Percentiles rank a stretch among this genome's conserved stretches.
These are phyloP conservation scores for Pseudomassariella vexata DNA, from an alignment of 2,329 filamentous ascomycete species.

Conservation along the genomic window DNA sequence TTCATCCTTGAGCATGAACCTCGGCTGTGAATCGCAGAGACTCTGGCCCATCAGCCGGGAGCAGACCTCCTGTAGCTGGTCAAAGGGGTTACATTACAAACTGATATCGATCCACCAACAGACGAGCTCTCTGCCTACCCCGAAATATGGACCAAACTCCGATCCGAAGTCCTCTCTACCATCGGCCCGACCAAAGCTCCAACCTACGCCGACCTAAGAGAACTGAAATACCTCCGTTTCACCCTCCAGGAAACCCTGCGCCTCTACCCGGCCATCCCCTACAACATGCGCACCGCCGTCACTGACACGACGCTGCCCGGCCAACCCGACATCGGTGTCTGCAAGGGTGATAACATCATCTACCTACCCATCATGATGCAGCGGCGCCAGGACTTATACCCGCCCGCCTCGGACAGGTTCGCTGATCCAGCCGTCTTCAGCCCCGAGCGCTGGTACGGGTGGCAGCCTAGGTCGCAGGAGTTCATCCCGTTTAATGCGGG, in stretches of 20 bases:
- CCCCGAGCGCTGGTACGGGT: slow-evolving; percentile 40
- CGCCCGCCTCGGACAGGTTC: slow-evolving; percentile 18
- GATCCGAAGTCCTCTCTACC: background rate
- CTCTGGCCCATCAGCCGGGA: no score
- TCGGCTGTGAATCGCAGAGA: no score
- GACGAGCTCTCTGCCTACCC: background rate
- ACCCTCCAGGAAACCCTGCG: background rate
- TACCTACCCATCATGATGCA: no score
- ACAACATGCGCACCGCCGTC: background rate
- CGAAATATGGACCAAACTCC: background rate
- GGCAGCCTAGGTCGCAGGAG: slow-evolving; percentile 36
- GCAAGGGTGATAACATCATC: no score
- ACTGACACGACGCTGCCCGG: no score
- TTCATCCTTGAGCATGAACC: no score
- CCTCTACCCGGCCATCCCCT: background rate
- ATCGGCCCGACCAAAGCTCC: background rate
- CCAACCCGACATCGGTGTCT: no score
- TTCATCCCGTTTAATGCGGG: slow-evolving; percentile 43
- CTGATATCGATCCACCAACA: no score
- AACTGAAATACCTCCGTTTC: background rate
- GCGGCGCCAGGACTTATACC: slow-evolving; percentile 34
- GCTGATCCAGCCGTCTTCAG: slow-evolving; percentile 26
- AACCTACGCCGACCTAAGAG: background rate
- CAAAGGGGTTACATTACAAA: no score
- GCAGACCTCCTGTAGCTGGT: no score